Percentiles rank a stretch among this genome's conserved stretches.
Conservation (phyloP, 805 yeast genomes). For the Teunomyces panamensis region DNA sequence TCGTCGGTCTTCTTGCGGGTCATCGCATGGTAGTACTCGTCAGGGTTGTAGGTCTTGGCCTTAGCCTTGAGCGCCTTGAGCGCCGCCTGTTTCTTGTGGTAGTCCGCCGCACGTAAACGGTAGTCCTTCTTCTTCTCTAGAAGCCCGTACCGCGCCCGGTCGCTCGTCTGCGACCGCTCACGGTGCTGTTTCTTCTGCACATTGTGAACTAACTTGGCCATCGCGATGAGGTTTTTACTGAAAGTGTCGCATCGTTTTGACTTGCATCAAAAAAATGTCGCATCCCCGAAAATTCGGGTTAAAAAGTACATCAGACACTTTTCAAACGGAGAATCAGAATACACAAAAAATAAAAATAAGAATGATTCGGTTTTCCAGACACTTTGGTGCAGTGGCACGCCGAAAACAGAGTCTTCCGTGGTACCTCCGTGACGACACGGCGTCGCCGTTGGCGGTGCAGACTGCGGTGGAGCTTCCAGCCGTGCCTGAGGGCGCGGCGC, state of each 20-base stretch:
- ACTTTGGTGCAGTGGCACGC: neutral
- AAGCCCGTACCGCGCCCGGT: constrained; percentile 73
- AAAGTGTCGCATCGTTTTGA: too few relatives aligned
- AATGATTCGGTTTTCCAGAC: neutral
- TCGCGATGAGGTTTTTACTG: constrained; percentile 18
- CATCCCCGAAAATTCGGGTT: neutral
- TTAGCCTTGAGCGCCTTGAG: constrained; percentile 71
- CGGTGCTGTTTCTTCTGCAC: constrained; percentile 95
- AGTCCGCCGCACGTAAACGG: constrained; percentile 51
- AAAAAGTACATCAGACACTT: neutral
- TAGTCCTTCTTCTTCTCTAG: constrained; percentile 78
- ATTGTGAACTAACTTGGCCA: constrained; percentile 83
- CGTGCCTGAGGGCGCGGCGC: constrained; percentile 61
- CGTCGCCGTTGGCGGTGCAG: constrained; percentile 25
- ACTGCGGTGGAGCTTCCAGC: constrained; percentile 43
- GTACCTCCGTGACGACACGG: constrained; percentile 52
- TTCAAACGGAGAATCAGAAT: neutral
- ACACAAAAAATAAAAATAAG: neutral
- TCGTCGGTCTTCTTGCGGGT: constrained; percentile 62
- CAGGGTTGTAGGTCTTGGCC: constrained; percentile 77
- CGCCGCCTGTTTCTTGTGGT: constrained; percentile 57
- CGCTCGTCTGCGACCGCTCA: constrained; percentile 85
- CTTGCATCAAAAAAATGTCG: too few relatives aligned
- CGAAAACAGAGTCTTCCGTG: constrained; percentile 44
- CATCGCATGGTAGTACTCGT: constrained; percentile 97